These are phyloP conservation scores for Phytopythium kandeliae DNA, from an alignment of 352 stramenopile species.

Conservation along the genomic window DNA sequence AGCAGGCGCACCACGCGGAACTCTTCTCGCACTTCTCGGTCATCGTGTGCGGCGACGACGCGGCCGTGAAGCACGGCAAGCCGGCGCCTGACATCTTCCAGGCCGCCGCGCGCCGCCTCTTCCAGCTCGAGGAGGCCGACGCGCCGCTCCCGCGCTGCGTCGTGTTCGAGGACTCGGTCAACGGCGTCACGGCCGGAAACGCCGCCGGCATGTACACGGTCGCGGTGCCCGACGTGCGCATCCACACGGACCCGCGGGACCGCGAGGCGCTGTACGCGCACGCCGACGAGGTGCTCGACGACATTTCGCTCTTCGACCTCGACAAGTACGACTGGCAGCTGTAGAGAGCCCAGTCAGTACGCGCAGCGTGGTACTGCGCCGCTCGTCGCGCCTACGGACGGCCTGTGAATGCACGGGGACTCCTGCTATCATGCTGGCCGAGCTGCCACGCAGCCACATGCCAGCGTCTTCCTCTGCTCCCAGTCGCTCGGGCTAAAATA, in stretches of 20 bases:
- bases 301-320: conserved; percentile 51
- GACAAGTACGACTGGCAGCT: conserved; percentile 49
- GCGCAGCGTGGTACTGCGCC: background rate
- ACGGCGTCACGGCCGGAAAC: conserved; percentile 58
- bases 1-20: conserved; percentile 56
- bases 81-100: conserved; percentile 81
- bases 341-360: conserved; percentile 2
- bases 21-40: conserved; percentile 74
- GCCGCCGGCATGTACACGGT: conserved; percentile 65
- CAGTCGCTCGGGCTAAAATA: too few relatives aligned
- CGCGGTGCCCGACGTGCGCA: conserved; percentile 61
- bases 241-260: conserved; percentile 43
- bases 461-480: too few relatives aligned
- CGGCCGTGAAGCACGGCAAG: conserved; percentile 59
- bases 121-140: conserved; percentile 28
- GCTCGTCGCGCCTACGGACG: too few relatives aligned
- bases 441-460: too few relatives aligned
- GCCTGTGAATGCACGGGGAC: too few relatives aligned
- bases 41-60: conserved; percentile 75
- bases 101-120: conserved; percentile 47
- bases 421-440: too few relatives aligned
- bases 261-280: conserved; percentile 41
- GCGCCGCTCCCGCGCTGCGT: conserved; percentile 39
- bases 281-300: conserved; percentile 59
- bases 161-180: conserved; percentile 76